Percentiles rank a stretch among this genome's conserved stretches.
Evolutionary conservation across 352 stramenopile genomes (phyloP).

Genomic region (Globisporangium barbulae): DNA sequence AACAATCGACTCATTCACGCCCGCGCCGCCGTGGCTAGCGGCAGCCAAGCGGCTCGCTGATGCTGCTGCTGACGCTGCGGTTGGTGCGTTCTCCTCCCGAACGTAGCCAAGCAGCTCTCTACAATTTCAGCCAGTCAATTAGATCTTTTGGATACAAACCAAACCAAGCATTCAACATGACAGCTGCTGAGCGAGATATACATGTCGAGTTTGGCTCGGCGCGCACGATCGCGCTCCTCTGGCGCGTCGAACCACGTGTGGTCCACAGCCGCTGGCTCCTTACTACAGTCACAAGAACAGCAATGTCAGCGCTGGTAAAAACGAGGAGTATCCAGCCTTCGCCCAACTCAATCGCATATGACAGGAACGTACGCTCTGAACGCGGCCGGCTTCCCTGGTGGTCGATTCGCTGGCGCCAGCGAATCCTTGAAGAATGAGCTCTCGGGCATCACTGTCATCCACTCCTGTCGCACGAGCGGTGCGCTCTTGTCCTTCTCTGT

Average conservation of each 20-base stretch:
- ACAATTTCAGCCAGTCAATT: not conserved
- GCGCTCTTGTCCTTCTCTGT: conserved; percentile 9
- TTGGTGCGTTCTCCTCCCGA: conserved; percentile 62
- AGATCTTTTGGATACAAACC: not conserved
- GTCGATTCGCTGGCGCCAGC: conserved; percentile 47
- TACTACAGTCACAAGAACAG: conserved; percentile 29
- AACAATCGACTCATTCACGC: conserved; percentile 67
- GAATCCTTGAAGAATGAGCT: conserved; percentile 73
- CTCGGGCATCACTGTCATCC: conserved; percentile 86
- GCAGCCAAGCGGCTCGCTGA: conserved; percentile 17
- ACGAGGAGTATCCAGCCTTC: no score
- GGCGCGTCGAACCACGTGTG: conserved; percentile 80
- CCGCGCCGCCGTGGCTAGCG: conserved; percentile 5
- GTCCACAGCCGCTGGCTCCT: conserved; percentile 70
- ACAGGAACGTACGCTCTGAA: conserved; percentile 44
- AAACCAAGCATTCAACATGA: not conserved
- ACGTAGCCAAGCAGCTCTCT: conserved; percentile 84
- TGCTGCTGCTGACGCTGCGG: conserved; percentile 9
- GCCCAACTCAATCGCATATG: not conserved
- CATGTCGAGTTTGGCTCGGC: conserved; percentile 82
- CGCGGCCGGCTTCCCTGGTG: conserved; percentile 46
- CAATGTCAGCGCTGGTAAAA: not conserved
- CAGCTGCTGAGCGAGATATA: conserved; percentile 19
- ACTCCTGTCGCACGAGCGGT: conserved; percentile 51
- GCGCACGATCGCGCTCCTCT: conserved; percentile 75